Evolutionary conservation across 257 asterid genomes (phyloP).

Genomic region (Nemophila menziesii): DNA sequence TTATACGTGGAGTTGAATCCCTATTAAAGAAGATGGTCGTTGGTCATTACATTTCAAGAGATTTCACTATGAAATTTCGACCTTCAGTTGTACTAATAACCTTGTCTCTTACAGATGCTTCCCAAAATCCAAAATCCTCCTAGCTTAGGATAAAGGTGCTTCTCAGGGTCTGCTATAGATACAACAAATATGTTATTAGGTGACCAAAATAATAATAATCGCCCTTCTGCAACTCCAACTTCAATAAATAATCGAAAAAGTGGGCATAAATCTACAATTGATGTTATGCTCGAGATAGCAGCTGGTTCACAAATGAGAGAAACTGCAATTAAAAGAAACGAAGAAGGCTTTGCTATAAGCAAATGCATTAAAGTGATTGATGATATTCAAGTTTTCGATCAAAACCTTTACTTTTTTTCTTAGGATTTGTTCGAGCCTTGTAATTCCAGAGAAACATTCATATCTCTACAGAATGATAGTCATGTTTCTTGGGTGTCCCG

Average conservation of each 20-base stretch:
- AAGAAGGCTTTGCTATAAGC: slow-evolving; percentile 73
- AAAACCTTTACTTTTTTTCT: slow-evolving; percentile 56
- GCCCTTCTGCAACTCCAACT: slow-evolving; percentile 35
- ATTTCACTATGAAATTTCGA: too few species aligned
- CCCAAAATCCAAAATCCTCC: too few species aligned
- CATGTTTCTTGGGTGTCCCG: slow-evolving; percentile 68
- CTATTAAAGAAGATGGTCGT: too few species aligned
- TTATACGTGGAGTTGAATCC: too few species aligned
- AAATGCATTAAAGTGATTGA: slow-evolving; percentile 75
- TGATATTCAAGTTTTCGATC: slow-evolving; percentile 76
- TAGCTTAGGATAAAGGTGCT: slow-evolving; percentile 62
- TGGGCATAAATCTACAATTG: slow-evolving; percentile 81
- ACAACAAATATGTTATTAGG: slow-evolving; percentile 50
- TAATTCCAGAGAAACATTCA: slow-evolving; percentile 63
- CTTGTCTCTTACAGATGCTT: too few species aligned
- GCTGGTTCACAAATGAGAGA: slow-evolving; percentile 92
- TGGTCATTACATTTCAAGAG: too few species aligned
- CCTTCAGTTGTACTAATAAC: too few species aligned
- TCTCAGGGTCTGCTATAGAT: slow-evolving; percentile 88
- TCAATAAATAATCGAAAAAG: slow-evolving; percentile 69
- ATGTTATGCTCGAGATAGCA: slow-evolving; percentile 92
- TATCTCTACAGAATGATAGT: slow-evolving; percentile 62
- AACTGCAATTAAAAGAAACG: slow-evolving; percentile 66
- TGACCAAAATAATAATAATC: too few species aligned
- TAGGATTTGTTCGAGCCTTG: slow-evolving; percentile 69